Conservation (phyloP, 2,329 filamentous ascomycete genomes). For the Alternaria sp. region DNA sequence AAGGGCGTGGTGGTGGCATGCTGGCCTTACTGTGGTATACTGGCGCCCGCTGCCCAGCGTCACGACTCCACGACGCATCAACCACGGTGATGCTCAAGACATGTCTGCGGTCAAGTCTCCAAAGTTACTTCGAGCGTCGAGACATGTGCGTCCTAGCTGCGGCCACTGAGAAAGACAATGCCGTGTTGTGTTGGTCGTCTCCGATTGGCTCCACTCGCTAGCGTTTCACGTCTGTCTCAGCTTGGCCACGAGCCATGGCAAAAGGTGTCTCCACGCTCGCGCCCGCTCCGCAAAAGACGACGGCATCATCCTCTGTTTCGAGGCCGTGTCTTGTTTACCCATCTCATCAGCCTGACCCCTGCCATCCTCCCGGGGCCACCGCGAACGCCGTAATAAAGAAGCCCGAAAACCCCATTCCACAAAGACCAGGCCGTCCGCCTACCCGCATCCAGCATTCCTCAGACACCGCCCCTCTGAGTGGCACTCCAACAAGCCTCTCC, state of each 20-base stretch:
- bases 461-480: neutral
- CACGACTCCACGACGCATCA: neutral
- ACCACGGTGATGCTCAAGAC: neutral
- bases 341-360: slow-evolving; percentile 3
- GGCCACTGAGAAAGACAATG: slow-evolving; percentile 2
- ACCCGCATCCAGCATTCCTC: slow-evolving; percentile 11
- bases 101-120: neutral
- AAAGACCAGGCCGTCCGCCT: slow-evolving; percentile 16
- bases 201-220: slow-evolving; percentile 20
- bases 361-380: slow-evolving; percentile 12
- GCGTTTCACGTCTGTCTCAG: slow-evolving; percentile 22
- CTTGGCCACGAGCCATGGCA: slow-evolving; percentile 25
- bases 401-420: slow-evolving; percentile 20
- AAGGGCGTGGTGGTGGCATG: slow-evolving; percentile 9
- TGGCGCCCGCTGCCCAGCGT: slow-evolving; percentile 7
- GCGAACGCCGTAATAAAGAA: slow-evolving; percentile 26
- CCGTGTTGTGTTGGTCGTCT: slow-evolving; percentile 9
- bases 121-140: neutral
- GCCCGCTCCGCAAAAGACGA: slow-evolving; percentile 15
- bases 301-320: slow-evolving; percentile 24
- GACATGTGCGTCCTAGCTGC: neutral
- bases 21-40: too few relatives aligned
- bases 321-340: slow-evolving; percentile 28
- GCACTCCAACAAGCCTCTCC: neutral
- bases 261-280: slow-evolving; percentile 23